phyloP scores from a whole-genome alignment of 2,329 filamentous ascomycete species.

The Xylaria digitata region DNA sequence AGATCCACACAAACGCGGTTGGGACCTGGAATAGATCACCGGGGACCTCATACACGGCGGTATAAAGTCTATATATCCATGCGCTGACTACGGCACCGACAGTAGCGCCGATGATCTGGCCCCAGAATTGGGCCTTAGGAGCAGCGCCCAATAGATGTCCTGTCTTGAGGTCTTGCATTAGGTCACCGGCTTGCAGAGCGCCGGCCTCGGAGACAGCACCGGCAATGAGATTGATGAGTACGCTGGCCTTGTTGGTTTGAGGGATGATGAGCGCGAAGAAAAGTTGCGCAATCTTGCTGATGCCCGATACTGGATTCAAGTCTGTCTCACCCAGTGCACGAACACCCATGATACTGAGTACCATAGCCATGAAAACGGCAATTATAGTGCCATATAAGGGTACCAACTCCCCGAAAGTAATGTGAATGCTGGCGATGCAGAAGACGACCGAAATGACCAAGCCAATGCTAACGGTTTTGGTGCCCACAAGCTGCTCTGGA shows the following conservation, averaged over 20 bases:
- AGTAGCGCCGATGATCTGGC: conserved; percentile 90
- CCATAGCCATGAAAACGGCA: conserved; percentile 85
- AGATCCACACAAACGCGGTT: conserved; percentile 96
- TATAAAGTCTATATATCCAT: conserved; percentile 89
- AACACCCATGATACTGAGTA: conserved; percentile 80
- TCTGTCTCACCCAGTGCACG: conserved; percentile 83
- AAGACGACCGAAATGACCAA: conserved; percentile 80
- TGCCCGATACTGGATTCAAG: conserved; percentile 94
- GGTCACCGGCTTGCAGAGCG: conserved; percentile 92
- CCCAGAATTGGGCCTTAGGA: conserved; percentile 95
- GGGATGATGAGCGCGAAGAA: conserved; percentile 94
- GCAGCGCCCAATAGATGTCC: conserved; percentile 92
- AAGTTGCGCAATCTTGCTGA: conserved; percentile 94
- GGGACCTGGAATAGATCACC: conserved; percentile 93
- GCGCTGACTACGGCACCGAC: conserved; percentile 88
- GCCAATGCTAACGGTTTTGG: conserved; percentile 76
- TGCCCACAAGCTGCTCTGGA: conserved; percentile 81
- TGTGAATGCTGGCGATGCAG: conserved; percentile 83
- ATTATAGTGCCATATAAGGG: conserved; percentile 79
- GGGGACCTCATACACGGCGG: conserved; percentile 85
- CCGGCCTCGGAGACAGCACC: conserved; percentile 88
- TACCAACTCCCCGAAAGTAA: conserved; percentile 85
- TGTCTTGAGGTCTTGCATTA: conserved; percentile 97
- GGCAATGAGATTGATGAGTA: conserved; percentile 95
- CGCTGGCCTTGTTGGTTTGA: conserved; percentile 79